phyloP scores from a whole-genome alignment of 176 grass and related monocot species.

The Themeda triandra region DNA sequence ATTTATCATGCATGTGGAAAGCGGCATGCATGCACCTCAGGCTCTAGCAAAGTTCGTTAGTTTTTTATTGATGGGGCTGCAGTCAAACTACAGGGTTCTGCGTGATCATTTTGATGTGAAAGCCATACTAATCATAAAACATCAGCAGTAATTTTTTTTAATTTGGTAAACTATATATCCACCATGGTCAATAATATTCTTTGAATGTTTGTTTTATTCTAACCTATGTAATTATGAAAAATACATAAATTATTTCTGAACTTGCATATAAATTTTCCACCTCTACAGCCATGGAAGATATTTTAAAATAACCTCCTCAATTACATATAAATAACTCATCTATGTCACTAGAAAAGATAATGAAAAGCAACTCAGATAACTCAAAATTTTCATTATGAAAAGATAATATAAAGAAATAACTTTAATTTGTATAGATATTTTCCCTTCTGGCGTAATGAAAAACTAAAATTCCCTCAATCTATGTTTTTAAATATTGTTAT shows the following conservation, averaged over 20 bases:
- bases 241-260: neutral
- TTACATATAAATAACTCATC: neutral
- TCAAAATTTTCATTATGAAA: too few relatives aligned
- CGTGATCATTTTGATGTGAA: neutral
- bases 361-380: too few relatives aligned
- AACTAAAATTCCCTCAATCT: neutral
- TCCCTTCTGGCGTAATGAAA: neutral
- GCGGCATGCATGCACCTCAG: neutral
- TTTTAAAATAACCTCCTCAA: neutral
- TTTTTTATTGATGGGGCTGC: neutral
- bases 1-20: neutral
- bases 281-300: neutral
- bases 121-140: neutral
- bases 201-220: neutral
- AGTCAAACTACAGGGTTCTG: neutral
- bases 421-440: neutral
- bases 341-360: too few relatives aligned
- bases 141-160: neutral
- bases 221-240: neutral
- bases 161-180: neutral
- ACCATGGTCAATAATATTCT: neutral
- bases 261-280: neutral
- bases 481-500: too few relatives aligned
- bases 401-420: too few relatives aligned
- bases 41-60: neutral